Base-by-base conservation (phyloP, 768 basidiomycete species). In the Dioszegia crocea region DNA sequence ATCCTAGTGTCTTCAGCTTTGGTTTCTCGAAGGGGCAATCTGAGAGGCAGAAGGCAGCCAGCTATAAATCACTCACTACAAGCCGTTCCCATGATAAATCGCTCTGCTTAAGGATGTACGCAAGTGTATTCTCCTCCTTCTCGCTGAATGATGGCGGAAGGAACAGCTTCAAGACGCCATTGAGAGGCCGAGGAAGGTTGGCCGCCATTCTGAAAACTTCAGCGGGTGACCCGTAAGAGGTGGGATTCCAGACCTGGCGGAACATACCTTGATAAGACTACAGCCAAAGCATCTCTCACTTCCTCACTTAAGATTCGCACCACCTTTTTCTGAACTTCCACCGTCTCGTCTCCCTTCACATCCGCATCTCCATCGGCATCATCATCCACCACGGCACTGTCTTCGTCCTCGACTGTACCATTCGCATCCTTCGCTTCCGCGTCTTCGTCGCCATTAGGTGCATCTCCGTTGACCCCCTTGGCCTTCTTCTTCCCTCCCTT, bases 121-220 rank as follows among this genome's bases (percentile, higher is more conserved):
- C 68, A 8, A 73, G 64, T 2, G 71, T 73, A 44, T 73, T 70
- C 48, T 70, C 65, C 29, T 67, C 54, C 14, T 66, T 63, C 41
- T 67, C 54, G 10, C 36, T 53, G 24, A 68, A 70, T 9, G 60
- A 58, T 12, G 68, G 68, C 9, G 71, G 68, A 2, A 73, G 55
- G 56, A 61, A 66, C 8, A 73, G 40, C 2, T 50, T 38, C 10
- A 70, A 51, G 8, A 73, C 64, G 14, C 54, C 56, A 47, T 68
- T 64, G 33, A 69, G 46, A 1, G 71, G 68, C 5, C 64, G 45
- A 14, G 71, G 71, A 23, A 73, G 57, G 21, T 59, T 33, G 1
- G 48, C 26, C 2, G 68, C 68, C 67, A 68, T 68, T 27, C 71
- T 73, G 49, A 33, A 17, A 17, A 30, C 6, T 24, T 62, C 49